phyloP scores from a whole-genome alignment of 2,329 filamentous ascomycete genomes.

The Didymella pomorum region DNA sequence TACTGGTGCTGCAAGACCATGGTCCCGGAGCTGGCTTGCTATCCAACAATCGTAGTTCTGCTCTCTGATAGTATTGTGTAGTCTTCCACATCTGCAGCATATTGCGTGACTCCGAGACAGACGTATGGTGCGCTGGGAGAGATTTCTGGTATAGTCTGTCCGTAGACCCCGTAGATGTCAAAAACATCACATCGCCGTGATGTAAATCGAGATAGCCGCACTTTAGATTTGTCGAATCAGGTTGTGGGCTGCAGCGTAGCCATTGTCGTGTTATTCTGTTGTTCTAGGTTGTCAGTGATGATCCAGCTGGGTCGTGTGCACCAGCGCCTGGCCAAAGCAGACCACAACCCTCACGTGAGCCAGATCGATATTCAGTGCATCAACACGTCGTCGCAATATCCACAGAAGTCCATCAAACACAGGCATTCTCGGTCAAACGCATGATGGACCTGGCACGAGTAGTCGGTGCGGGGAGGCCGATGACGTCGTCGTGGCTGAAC shows the following conservation, averaged over 20 bases:
- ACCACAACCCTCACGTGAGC: constrained; percentile 14
- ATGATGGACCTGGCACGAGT: not conserved
- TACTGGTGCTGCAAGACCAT: not conserved
- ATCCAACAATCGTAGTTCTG: not conserved
- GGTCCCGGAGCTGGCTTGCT: not conserved
- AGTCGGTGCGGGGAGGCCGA: constrained; percentile 24
- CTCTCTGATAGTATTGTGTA: not conserved
- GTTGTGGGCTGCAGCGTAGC: not conserved
- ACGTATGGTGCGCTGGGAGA: not conserved
- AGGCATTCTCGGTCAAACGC: not conserved
- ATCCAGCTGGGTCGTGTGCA: constrained; percentile 1
- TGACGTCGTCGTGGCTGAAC: constrained; percentile 41
- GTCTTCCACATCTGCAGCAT: not conserved
- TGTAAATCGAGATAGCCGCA: not conserved
- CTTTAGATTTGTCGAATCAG: not conserved
- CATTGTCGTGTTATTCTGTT: not conserved
- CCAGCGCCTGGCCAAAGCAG: constrained; percentile 5
- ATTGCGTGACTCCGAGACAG: not conserved
- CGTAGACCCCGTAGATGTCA: not conserved
- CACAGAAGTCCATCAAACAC: not conserved
- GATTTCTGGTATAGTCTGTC: too few species aligned
- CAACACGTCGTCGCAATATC: not conserved
- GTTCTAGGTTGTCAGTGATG: constrained; percentile 1
- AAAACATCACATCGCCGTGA: not conserved
- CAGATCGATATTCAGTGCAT: not conserved